A percentile compares a stretch with the other conserved stretches of the same genome.
Conservation (phyloP, 108 stramenopile genomes). For the Chaetoceros tenuissimus region DNA sequence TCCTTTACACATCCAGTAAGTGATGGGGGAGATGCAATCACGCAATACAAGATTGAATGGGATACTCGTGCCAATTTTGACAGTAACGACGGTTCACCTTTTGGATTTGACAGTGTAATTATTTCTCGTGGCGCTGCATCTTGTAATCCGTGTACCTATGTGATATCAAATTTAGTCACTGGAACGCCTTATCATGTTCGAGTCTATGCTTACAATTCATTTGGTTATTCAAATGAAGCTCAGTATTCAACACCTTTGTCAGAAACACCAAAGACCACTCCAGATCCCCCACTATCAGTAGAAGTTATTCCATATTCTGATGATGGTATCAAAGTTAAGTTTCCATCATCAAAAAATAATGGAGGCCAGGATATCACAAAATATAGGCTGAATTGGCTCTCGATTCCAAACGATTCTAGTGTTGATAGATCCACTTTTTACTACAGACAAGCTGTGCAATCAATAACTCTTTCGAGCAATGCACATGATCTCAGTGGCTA, state of each 20-base stretch:
- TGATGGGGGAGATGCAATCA: conserved; percentile 56
- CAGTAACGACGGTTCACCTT: conserved; percentile 37
- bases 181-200: conserved; percentile 47
- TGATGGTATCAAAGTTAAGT: conserved; percentile 34
- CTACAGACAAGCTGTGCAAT: conserved; percentile 31
- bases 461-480: conserved; percentile 25
- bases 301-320: conserved; percentile 28
- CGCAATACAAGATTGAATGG: conserved; percentile 79
- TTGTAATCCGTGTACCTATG: conserved; percentile 29
- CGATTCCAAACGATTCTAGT: conserved; percentile 19
- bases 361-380: conserved; percentile 44
- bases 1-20: conserved; percentile 27
- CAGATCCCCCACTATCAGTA: conserved; percentile 28
- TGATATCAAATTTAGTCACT: conserved; percentile 24
- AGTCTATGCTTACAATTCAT: conserved; percentile 43
- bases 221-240: conserved; percentile 23
- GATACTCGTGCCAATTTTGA: conserved; percentile 51
- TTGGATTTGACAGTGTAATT: conserved; percentile 44
- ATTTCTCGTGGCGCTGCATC: conserved; percentile 19
- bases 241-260: conserved; percentile 13
- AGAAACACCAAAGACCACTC: conserved; percentile 31
- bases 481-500: conserved; percentile 31
- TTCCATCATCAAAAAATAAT: conserved; percentile 28
- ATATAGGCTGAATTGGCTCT: conserved; percentile 53
- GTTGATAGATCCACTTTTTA: too few relatives aligned